These are phyloP conservation scores for Ambrosia trifida DNA, from an alignment of 129 eudicot species.

Conservation along the genomic window DNA sequence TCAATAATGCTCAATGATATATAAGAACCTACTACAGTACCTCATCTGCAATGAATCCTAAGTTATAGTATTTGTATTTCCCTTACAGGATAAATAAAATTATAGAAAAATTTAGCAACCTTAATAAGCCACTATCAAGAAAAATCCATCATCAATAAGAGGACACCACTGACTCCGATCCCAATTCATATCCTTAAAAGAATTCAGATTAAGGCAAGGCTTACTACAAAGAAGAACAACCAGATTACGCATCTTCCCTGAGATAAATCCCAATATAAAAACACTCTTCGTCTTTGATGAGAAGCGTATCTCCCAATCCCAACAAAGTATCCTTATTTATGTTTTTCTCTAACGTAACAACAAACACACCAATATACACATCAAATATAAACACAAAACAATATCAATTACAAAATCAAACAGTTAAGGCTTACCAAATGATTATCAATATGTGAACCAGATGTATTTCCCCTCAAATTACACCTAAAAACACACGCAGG, in stretches of 20 bases:
- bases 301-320: too few species aligned
- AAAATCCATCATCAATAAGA: conserved; percentile 96
- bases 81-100: not conserved
- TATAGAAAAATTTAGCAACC: conserved; percentile 36
- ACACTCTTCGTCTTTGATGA: conserved; percentile 90
- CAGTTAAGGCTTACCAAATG: conserved; percentile 53
- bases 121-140: conserved; percentile 91
- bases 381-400: not conserved
- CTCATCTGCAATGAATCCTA: too few species aligned
- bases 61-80: not conserved
- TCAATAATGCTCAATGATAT: too few species aligned
- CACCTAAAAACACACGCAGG: conserved; percentile 96
- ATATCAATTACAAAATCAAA: not conserved
- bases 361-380: not conserved
- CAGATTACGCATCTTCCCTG: conserved; percentile 90
- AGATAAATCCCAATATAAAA: conserved; percentile 82
- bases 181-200: conserved; percentile 97
- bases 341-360: conserved; percentile 65
- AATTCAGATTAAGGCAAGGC: conserved; percentile 88
- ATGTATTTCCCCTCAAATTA: conserved; percentile 87
- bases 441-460: conserved; percentile 90
- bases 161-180: conserved; percentile 99
- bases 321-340: conserved; percentile 98
- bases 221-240: conserved; percentile 92
- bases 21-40: too few species aligned